These are phyloP conservation scores for Tetramitus jugosus DNA, from an alignment of 208 protist species.

Conservation along the genomic window DNA sequence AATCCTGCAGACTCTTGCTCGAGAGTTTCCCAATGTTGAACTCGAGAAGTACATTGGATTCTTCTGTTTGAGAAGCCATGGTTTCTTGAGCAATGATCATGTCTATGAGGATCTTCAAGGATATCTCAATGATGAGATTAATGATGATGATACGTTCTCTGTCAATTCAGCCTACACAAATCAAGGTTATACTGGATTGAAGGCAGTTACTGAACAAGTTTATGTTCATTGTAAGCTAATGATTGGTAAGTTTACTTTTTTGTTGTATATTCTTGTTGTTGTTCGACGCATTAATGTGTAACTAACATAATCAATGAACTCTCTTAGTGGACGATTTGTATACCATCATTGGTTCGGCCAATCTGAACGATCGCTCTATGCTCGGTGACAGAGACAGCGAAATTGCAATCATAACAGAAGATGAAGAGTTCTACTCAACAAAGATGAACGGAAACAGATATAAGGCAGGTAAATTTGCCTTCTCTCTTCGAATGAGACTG, in stretches of 20 bases:
- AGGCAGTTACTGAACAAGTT: slow-evolving; percentile 17
- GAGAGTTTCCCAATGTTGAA: slow-evolving; percentile 5
- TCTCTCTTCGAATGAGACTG: neutral
- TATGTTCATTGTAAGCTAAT: slow-evolving; percentile 34
- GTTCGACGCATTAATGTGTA: too few relatives aligned
- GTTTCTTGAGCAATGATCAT: neutral
- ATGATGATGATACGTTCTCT: neutral
- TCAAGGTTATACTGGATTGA: slow-evolving; percentile 14
- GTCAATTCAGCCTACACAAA: neutral
- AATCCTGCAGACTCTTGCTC: neutral
- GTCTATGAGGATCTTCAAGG: too few relatives aligned
- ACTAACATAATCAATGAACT: too few relatives aligned
- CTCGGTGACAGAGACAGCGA: slow-evolving; percentile 28
- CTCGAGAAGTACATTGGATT: slow-evolving; percentile 21
- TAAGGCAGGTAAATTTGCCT: slow-evolving; percentile 23
- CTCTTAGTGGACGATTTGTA: slow-evolving; percentile 28
- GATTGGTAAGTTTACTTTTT: too few relatives aligned
- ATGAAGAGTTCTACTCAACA: neutral
- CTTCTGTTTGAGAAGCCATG: slow-evolving; percentile 3
- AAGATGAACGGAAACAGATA: slow-evolving; percentile 23
- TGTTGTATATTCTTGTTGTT: too few relatives aligned
- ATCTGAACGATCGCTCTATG: slow-evolving; percentile 30
- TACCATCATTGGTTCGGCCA: slow-evolving; percentile 26
- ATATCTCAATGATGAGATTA: neutral
- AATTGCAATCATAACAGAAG: slow-evolving; percentile 25